Evolutionary conservation across 805 yeast genomes (phyloP).

Genomic region (Zygoascus tannicola): DNA sequence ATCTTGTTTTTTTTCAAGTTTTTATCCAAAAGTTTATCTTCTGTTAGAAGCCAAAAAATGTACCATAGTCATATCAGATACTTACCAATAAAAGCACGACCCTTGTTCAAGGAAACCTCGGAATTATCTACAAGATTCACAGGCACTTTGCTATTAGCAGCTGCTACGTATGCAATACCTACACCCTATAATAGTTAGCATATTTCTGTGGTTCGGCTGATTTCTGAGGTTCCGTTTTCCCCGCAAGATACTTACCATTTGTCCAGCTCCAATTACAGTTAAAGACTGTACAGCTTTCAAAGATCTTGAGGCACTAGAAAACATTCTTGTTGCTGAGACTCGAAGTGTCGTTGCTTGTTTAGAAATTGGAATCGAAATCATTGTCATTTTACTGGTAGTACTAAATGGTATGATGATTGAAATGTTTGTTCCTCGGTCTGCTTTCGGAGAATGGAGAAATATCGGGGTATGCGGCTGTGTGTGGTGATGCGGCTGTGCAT

Average conservation of each 20-base stretch:
- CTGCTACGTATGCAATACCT: conserved; percentile 36
- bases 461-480: background rate
- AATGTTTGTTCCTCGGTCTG: conserved; percentile 1
- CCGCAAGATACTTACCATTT: conserved; percentile 27
- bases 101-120: conserved; percentile 26
- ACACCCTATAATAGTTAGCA: conserved; percentile 25
- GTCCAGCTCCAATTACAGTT: conserved; percentile 36
- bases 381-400: conserved; percentile 1
- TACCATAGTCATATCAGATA: background rate
- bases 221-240: background rate
- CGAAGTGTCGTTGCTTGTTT: too few species aligned
- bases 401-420: background rate
- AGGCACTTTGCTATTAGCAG: conserved; percentile 29
- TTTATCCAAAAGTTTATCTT: conserved; percentile 29
- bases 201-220: background rate
- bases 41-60: background rate
- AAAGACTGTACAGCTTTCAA: conserved; percentile 16
- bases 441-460: too few species aligned
- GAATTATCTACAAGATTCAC: conserved; percentile 31
- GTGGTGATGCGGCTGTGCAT: too few species aligned
- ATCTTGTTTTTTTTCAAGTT: conserved; percentile 31
- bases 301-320: background rate
- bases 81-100: conserved; percentile 24
- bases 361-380: too few species aligned
- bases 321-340: too few species aligned